phyloP scores from a whole-genome alignment of 176 grass and related monocot species.

The Neostapfia colusana region DNA sequence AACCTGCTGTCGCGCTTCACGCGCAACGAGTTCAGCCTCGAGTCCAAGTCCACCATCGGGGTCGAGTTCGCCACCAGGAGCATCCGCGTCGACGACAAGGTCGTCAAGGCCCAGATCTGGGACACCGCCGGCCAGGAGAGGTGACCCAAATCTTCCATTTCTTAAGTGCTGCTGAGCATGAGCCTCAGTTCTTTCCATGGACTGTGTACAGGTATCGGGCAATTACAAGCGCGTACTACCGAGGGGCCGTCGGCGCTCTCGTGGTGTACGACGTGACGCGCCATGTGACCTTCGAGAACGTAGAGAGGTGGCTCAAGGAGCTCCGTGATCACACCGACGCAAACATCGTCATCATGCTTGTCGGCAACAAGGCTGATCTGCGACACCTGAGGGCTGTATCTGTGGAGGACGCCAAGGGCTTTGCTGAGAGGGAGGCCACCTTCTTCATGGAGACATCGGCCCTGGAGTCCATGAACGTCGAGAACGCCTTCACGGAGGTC shows the following conservation, averaged over 20 bases:
- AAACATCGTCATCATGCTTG: not conserved
- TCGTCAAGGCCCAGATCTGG: constrained; percentile 69
- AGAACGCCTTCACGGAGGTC: not conserved
- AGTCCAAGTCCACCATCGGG: constrained; percentile 98
- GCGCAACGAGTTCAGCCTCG: constrained; percentile 97
- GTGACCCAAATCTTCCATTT: constrained; percentile 25
- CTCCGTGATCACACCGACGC: not conserved
- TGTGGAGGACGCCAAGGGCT: not conserved
- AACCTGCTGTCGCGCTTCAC: constrained; percentile 96
- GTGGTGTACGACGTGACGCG: not conserved
- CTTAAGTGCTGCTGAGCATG: not conserved
- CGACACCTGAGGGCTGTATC: not conserved
- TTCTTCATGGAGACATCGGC: not conserved
- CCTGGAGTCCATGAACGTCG: not conserved
- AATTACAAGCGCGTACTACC: not conserved
- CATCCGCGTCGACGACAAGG: not conserved
- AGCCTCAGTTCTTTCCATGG: not conserved
- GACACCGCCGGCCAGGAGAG: constrained; percentile 67
- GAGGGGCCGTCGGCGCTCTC: not conserved
- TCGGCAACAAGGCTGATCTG: not conserved
- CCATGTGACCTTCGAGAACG: not conserved
- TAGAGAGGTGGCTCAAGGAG: not conserved
- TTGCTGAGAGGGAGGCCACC: not conserved
- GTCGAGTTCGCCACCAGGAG: constrained; percentile 84
- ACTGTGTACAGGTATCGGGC: not conserved